Base-by-base conservation (phyloP, 768 basidiomycete species). In the Pisolithus microcarpus region DNA sequence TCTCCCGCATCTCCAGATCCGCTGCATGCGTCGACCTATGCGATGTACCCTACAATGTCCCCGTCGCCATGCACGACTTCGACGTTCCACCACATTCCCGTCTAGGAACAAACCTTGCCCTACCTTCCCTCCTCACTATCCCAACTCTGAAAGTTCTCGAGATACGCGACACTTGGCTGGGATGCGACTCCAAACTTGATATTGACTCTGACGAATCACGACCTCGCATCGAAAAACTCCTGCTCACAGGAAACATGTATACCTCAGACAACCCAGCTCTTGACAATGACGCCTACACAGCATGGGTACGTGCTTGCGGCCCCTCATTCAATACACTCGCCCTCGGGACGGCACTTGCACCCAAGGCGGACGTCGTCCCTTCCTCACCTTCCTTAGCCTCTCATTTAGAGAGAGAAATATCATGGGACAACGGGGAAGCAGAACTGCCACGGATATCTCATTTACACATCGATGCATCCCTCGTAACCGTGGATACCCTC, bases 111-210 rank as follows among this genome's bases (percentile, higher is more conserved):
- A 75, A 79, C 38, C 79, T 87, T 46, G 73, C 71, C 18, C 76
- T 88, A 2, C 84, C 85, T 2, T 80, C 77, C 11, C 78, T 88
- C 48, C 75, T 88, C 45, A 75, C 76, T 56, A 73, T 88, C 43
- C 75, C 82, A 7, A 72, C 77, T 42, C 78, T 88, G 37, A 74
- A 71, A 26, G 75, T 74, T 55, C 81, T 88, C 56, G 73, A 74
- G 39, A 79, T 88, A 58, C 76, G 75, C 50, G 84, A 86, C 61
- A 85, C 84, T 0, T 85, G 86, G 66, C 75, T 88, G 50, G 84
- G 84, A 15, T 63, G 65, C 30, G 65, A 66, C 49, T 46, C 63
- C 26, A 55, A 57, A 26, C 49, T 65, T 43, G 59, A 56, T 3
- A 5, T 36, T 18, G 13, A 23, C 45, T 23, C 55, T 9, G 16